phyloP scores from a whole-genome alignment of 1,284 basidiomycete genomes.

The Vanrija sp. region DNA sequence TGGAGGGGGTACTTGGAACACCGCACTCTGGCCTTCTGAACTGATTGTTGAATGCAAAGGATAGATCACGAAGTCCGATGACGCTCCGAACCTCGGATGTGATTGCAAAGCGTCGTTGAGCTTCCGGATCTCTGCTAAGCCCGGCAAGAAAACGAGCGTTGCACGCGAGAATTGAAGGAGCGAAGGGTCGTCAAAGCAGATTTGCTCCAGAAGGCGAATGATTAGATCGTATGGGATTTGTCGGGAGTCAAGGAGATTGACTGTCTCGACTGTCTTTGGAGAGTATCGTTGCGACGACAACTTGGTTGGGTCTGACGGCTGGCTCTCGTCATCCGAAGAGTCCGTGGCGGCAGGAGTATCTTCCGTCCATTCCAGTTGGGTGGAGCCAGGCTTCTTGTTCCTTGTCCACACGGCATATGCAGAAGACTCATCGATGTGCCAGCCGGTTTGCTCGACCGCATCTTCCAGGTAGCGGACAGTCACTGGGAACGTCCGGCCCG shows the following conservation, averaged over 20 bases:
- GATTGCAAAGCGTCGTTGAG: constrained; percentile 76
- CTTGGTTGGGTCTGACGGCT: constrained; percentile 36
- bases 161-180: constrained; percentile 65
- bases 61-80: constrained; percentile 68
- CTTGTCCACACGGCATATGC: constrained; percentile 70
- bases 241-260: constrained; percentile 85
- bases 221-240: constrained; percentile 88
- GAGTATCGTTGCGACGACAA: constrained; percentile 53
- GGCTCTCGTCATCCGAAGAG: constrained; percentile 42
- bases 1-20: constrained; percentile 78
- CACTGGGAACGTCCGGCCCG: constrained; percentile 96
- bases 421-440: constrained; percentile 77
- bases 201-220: constrained; percentile 72
- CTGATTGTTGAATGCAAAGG: constrained; percentile 92
- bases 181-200: constrained; percentile 68
- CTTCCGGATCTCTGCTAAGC: constrained; percentile 82
- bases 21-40: constrained; percentile 82
- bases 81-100: constrained; percentile 67
- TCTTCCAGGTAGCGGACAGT: constrained; percentile 86
- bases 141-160: constrained; percentile 90
- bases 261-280: constrained; percentile 71
- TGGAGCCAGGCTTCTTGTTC: constrained; percentile 41
- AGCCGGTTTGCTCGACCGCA: constrained; percentile 80
- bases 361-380: constrained; percentile 68
- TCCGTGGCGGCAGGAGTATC: constrained; percentile 64